phyloP scores from a whole-genome alignment of 192 early-diverging fungal species.

The Coemansia asiatica region DNA sequence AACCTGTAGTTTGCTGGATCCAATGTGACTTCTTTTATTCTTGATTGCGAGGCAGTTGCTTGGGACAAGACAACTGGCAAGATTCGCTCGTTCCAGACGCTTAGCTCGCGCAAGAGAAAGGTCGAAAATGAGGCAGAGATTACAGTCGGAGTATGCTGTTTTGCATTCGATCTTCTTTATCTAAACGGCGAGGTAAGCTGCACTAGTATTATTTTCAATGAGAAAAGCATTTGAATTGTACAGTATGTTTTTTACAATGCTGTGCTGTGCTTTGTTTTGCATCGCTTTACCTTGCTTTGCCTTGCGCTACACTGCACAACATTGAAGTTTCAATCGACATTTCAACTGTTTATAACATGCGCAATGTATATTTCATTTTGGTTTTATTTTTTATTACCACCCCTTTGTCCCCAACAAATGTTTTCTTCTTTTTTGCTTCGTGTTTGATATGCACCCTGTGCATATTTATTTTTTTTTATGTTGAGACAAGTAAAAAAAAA shows the following conservation, averaged over 20 bases:
- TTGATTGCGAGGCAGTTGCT: constrained; percentile 99
- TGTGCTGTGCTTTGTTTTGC: not conserved
- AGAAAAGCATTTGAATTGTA: not conserved
- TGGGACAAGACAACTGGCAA: constrained; percentile 86
- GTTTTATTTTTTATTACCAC: not conserved
- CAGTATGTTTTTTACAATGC: not conserved
- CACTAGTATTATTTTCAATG: not conserved
- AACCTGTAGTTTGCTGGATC: constrained; percentile 54
- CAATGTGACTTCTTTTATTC: constrained; percentile 80
- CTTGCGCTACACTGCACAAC: not conserved
- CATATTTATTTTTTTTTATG: not conserved
- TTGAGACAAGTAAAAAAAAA: not conserved
- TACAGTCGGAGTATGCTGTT: constrained; percentile 92
- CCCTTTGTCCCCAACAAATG: constrained; percentile 14
- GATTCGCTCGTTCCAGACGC: constrained; percentile 95
- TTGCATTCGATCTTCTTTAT: constrained; percentile 95
- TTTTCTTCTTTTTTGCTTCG: not conserved
- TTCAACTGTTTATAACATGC: not conserved
- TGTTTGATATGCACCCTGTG: not conserved
- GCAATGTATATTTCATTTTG: constrained; percentile 7
- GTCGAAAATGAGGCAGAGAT: constrained; percentile 91
- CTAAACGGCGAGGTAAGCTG: constrained; percentile 77
- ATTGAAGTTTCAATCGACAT: not conserved
- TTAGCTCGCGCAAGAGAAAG: constrained; percentile 94
- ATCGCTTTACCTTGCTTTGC: not conserved